Percentiles rank a stretch among this genome's conserved stretches.
Conservation (phyloP, 768 basidiomycete species). For the Pholiota microspora region DNA sequence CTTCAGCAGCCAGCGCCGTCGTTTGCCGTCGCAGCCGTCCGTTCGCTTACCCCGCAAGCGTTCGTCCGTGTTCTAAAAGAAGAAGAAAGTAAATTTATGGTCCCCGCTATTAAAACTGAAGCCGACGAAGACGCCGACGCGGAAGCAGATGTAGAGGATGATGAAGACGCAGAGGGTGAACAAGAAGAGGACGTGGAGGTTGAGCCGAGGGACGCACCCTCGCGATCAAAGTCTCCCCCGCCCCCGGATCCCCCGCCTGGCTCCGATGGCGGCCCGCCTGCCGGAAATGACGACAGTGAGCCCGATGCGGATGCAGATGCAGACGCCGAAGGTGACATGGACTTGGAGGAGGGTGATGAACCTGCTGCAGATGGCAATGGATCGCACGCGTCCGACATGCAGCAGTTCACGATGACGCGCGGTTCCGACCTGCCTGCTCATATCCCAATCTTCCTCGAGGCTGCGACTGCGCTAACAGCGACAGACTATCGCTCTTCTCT, state of each 20-base stretch:
- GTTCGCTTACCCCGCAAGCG: not conserved
- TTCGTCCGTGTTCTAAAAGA: not conserved
- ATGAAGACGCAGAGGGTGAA: constrained; percentile 23
- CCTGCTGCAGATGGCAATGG: not conserved
- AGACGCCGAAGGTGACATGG: constrained; percentile 34
- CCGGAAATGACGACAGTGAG: constrained; percentile 14
- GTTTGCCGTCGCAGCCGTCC: not conserved
- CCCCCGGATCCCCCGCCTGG: constrained; percentile 18
- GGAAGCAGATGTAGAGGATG: constrained; percentile 17
- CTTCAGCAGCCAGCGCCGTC: not conserved
- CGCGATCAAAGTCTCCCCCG: constrained; percentile 20
- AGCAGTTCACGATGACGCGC: not conserved
- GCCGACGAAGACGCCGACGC: constrained; percentile 15
- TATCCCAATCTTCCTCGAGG: not conserved
- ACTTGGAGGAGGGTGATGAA: constrained; percentile 26
- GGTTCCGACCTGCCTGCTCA: not conserved
- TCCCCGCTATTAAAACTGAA: not conserved
- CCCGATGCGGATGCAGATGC: constrained; percentile 30
- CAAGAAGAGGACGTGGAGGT: constrained; percentile 23
- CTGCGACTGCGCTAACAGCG: not conserved
- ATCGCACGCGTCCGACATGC: constrained; percentile 1
- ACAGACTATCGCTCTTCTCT: not conserved
- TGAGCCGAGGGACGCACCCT: constrained; percentile 2
- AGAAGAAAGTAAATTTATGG: not conserved
- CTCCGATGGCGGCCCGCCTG: constrained; percentile 5